Conservation (phyloP, 805 yeast species). For the Barnettozyma salicaria region DNA sequence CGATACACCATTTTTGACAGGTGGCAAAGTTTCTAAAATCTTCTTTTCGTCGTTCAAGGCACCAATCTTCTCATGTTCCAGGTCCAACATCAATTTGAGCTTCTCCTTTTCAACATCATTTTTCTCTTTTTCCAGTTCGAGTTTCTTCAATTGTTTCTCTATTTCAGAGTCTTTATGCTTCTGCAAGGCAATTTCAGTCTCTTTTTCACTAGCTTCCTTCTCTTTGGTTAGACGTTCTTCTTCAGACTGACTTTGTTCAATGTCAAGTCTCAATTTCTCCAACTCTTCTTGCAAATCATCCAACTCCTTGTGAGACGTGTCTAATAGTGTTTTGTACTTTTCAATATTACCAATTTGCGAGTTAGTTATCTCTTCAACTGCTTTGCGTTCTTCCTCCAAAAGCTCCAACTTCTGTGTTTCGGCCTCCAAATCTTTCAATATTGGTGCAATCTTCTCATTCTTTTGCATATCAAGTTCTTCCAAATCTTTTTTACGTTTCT, state of each 20-base stretch:
- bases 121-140: conserved; percentile 33
- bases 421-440: conserved; percentile 43
- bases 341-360: conserved; percentile 42
- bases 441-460: conserved; percentile 49
- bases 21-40: conserved; percentile 36
- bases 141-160: conserved; percentile 32
- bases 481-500: conserved; percentile 40
- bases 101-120: conserved; percentile 33
- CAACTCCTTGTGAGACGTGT: conserved; percentile 37
- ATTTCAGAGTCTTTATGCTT: conserved; percentile 33
- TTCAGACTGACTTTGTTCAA: conserved; percentile 27
- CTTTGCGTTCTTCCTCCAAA: conserved; percentile 45
- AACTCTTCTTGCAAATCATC: conserved; percentile 32
- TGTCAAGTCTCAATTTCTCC: conserved; percentile 29
- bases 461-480: conserved; percentile 40
- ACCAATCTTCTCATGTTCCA: conserved; percentile 32
- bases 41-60: conserved; percentile 33
- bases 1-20: conserved; percentile 23
- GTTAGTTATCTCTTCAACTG: conserved; percentile 37
- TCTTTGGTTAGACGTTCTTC: conserved; percentile 29
- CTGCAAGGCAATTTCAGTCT: conserved; percentile 28
- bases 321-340: conserved; percentile 35
- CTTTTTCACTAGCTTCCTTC: conserved; percentile 28
- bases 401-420: conserved; percentile 46
- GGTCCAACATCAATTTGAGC: conserved; percentile 29